Conservation (phyloP, 371 early-diverging fungal species). For the Caulochytrium protostelioides region DNA sequence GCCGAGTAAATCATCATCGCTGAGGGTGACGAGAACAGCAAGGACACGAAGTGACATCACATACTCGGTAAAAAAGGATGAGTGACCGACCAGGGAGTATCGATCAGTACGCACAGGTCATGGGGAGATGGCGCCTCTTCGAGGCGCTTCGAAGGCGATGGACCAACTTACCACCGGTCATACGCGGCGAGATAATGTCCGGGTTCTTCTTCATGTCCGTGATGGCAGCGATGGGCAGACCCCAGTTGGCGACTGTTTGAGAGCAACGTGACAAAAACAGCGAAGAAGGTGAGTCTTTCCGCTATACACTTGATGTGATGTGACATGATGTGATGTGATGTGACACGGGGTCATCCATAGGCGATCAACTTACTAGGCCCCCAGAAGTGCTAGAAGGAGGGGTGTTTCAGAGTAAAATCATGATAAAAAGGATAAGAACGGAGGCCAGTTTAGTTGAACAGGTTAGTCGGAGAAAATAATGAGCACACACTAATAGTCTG, state of each 20-base stretch:
- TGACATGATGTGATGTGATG: not conserved
- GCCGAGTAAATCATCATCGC: slow-evolving; percentile 60
- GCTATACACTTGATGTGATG: not conserved
- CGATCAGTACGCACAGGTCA: no score
- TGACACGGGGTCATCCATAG: not conserved
- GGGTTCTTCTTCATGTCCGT: slow-evolving; percentile 80
- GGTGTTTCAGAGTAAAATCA: no score
- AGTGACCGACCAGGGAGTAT: no score
- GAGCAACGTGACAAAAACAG: slow-evolving; percentile 11
- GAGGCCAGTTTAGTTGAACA: not conserved
- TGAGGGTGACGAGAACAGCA: slow-evolving; percentile 1
- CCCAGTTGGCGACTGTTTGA: slow-evolving; percentile 79
- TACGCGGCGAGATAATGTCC: slow-evolving; percentile 78
- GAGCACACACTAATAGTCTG: slow-evolving; percentile 3
- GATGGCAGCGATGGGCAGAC: slow-evolving; percentile 84
- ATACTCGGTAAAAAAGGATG: no score
- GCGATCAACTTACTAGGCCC: slow-evolving; percentile 40
- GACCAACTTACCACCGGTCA: slow-evolving; percentile 49
- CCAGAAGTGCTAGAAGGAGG: slow-evolving; percentile 46
- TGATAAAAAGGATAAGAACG: slow-evolving; percentile 12
- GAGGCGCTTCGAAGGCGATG: not conserved
- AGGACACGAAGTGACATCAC: no score
- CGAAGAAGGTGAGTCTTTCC: not conserved
- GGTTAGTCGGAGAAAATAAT: not conserved
- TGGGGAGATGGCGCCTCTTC: no score